Conservation (phyloP, 2,329 filamentous ascomycete genomes). For the Cytospora piceae region DNA sequence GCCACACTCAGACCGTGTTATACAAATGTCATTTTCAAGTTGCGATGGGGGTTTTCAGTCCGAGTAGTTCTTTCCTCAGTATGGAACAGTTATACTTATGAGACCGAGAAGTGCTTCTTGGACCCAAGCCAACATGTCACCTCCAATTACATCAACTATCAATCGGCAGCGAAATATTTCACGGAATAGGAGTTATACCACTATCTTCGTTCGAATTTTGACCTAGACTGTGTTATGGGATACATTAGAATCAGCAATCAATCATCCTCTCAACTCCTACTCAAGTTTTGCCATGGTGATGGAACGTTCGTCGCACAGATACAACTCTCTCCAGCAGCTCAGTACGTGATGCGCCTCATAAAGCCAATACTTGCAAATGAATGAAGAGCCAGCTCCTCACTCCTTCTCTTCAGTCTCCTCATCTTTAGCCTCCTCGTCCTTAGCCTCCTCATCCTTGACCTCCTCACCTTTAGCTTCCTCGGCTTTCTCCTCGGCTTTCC, state of each 20-base stretch:
- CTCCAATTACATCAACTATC: neutral
- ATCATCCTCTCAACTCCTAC: neutral
- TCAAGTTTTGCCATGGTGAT: neutral
- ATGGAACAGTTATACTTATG: no score
- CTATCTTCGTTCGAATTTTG: neutral
- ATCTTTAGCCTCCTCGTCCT: neutral
- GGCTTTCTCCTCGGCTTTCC: slow-evolving; percentile 33
- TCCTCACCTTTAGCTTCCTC: neutral
- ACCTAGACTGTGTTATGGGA: neutral
- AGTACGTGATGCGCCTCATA: neutral
- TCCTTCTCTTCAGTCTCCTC: neutral
- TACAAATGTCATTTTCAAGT: neutral
- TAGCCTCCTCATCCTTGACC: neutral
- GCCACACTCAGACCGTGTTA: neutral
- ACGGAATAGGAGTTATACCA: neutral
- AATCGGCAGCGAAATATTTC: neutral
- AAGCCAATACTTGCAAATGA: neutral
- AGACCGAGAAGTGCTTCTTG: no score
- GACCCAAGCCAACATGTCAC: no score
- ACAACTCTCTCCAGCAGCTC: neutral
- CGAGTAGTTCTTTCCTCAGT: no score
- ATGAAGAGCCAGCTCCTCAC: slow-evolving; percentile 3
- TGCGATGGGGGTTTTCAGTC: no score
- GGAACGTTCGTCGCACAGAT: neutral
- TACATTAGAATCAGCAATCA: neutral